Evolutionary conservation across 768 basidiomycete species (phyloP).

Genomic region (Zangia roseola): DNA sequence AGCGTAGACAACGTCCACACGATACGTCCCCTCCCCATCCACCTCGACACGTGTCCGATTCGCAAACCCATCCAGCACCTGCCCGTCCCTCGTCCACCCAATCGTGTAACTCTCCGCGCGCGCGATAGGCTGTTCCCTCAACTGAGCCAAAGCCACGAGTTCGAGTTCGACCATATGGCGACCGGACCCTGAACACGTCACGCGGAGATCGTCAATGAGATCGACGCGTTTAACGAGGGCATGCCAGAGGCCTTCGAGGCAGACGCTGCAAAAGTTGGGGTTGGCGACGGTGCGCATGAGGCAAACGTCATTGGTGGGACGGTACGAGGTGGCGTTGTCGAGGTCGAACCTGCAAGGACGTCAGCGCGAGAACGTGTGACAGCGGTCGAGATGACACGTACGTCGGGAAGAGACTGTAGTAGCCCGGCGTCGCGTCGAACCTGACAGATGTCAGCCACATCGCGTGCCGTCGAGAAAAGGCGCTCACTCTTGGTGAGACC

Average conservation of each 20-base stretch:
- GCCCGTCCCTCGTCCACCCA: slow-evolving; percentile 53
- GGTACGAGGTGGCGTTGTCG: slow-evolving; percentile 61
- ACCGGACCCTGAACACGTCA: slow-evolving; percentile 35
- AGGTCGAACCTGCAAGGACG: slow-evolving; percentile 47
- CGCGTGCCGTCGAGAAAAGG: background rate
- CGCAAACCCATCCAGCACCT: slow-evolving; percentile 40
- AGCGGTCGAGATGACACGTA: slow-evolving; percentile 31
- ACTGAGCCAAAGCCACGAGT: slow-evolving; percentile 62
- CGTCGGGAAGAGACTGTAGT: slow-evolving; percentile 76
- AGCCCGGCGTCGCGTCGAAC: slow-evolving; percentile 55
- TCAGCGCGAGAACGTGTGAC: background rate
- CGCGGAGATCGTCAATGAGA: slow-evolving; percentile 56
- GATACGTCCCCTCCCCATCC: slow-evolving; percentile 42
- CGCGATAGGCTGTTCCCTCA: slow-evolving; percentile 34
- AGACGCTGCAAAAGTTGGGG: slow-evolving; percentile 74
- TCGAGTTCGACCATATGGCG: slow-evolving; percentile 42
- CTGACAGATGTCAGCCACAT: slow-evolving; percentile 33
- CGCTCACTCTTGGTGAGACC: slow-evolving; percentile 57
- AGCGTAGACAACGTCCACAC: slow-evolving; percentile 46
- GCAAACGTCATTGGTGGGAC: slow-evolving; percentile 83
- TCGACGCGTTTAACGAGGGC: slow-evolving; percentile 56
- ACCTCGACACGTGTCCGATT: slow-evolving; percentile 53
- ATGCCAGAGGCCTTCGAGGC: slow-evolving; percentile 73
- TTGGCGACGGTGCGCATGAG: slow-evolving; percentile 74
- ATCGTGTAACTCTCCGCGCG: slow-evolving; percentile 53